Conservation (phyloP, 2,329 filamentous ascomycete species). For the Hypomyces rosellus region DNA sequence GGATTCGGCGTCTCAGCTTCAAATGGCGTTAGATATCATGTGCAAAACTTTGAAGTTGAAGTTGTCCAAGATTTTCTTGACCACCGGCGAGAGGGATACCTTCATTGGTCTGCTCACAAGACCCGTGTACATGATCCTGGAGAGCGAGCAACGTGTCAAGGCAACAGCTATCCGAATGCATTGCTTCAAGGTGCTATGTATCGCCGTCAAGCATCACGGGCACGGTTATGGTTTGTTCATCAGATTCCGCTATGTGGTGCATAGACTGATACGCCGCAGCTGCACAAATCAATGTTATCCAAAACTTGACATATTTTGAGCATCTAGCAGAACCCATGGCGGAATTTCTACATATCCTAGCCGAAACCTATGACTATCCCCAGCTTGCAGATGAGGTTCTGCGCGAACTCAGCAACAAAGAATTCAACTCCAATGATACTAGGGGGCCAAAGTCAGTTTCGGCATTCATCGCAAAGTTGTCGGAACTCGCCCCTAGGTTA, state of each 20-base stretch:
- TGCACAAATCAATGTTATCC: slow-evolving; percentile 95
- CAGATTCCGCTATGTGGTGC: background rate
- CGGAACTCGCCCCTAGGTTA: slow-evolving; percentile 81
- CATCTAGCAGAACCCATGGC: slow-evolving; percentile 99
- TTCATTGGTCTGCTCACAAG: slow-evolving; percentile 89
- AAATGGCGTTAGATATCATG: slow-evolving; percentile 86
- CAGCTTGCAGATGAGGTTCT: slow-evolving; percentile 91
- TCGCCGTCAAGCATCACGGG: slow-evolving; percentile 95
- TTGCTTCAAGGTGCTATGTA: slow-evolving; percentile 92
- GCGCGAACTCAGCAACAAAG: slow-evolving; percentile 91
- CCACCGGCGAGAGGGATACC: slow-evolving; percentile 91
- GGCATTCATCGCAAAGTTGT: slow-evolving; percentile 85
- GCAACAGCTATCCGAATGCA: slow-evolving; percentile 88
- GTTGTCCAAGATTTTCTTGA: slow-evolving; percentile 86
- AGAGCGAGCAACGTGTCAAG: slow-evolving; percentile 91
- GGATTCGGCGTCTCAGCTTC: slow-evolving; percentile 85
- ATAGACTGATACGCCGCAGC: slow-evolving; percentile 44
- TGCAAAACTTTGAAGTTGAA: slow-evolving; percentile 93
- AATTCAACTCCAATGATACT: slow-evolving; percentile 95
- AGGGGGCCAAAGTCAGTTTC: slow-evolving; percentile 95
- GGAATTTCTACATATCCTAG: slow-evolving; percentile 90
- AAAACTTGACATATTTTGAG: slow-evolving; percentile 96
- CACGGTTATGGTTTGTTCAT: slow-evolving; percentile 77
- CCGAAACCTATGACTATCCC: slow-evolving; percentile 95
- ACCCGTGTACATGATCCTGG: slow-evolving; percentile 86